phyloP scores from a whole-genome alignment of 345 rosid species.

The Citrus unshiu region DNA sequence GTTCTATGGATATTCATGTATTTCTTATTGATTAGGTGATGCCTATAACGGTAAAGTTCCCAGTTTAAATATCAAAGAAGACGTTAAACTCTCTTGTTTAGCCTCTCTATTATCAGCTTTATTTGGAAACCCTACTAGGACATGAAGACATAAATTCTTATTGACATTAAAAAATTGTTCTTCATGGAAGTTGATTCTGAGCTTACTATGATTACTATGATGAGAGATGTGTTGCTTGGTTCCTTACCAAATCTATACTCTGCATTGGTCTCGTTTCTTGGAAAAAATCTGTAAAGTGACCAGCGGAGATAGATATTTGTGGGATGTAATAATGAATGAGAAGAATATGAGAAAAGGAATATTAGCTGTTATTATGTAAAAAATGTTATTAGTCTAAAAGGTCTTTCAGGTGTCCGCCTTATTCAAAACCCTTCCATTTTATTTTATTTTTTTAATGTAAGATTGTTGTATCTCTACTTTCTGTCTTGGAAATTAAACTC shows the following conservation, averaged over 20 bases:
- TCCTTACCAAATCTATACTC: neutral
- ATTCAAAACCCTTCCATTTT: neutral
- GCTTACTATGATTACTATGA: neutral
- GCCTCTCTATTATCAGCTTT: neutral
- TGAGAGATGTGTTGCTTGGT: neutral
- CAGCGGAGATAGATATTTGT: neutral
- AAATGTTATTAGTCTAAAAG: neutral
- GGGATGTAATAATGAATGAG: neutral
- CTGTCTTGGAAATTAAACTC: neutral
- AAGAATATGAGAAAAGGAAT: neutral
- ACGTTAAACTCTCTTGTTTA: neutral
- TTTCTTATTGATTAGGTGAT: neutral
- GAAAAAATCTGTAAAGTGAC: neutral
- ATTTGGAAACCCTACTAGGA: neutral
- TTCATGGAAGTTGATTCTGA: neutral
- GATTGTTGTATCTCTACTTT: neutral
- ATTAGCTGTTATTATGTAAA: neutral
- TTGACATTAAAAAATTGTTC: neutral
- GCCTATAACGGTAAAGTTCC: neutral
- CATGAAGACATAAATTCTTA: neutral
- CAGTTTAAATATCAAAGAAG: neutral
- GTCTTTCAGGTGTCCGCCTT: neutral
- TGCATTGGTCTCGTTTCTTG: neutral
- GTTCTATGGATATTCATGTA: neutral
- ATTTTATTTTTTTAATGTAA: neutral